Percentiles rank a stretch among this genome's conserved stretches.
Evolutionary conservation across 2,329 filamentous ascomycete species (phyloP).

Genomic region (Ophiostoma australiae): DNA sequence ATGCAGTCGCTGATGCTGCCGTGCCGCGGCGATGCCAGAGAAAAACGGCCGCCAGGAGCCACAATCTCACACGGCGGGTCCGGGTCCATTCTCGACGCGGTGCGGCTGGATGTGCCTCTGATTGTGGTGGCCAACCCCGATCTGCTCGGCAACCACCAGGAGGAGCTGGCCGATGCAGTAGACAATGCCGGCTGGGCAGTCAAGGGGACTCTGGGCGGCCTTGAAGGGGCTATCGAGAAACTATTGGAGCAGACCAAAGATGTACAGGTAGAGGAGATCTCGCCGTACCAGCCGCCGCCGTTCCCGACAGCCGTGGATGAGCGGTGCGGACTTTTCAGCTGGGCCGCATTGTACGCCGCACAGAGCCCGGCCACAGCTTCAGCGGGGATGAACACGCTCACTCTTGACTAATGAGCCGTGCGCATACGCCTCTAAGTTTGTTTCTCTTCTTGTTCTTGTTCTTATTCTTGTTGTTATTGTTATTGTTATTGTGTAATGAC

Average conservation of each 20-base stretch:
- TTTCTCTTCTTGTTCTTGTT: neutral
- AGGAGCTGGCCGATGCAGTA: slow-evolving; percentile 75
- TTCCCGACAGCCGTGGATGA: slow-evolving; percentile 33
- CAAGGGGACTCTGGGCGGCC: slow-evolving; percentile 60
- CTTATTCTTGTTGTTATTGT: neutral
- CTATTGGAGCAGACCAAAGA: slow-evolving; percentile 24
- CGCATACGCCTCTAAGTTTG: neutral
- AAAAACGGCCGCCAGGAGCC: slow-evolving; percentile 54
- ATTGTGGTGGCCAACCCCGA: slow-evolving; percentile 82
- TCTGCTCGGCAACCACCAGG: slow-evolving; percentile 86
- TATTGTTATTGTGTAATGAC: neutral
- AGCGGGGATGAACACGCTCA: slow-evolving; percentile 15
- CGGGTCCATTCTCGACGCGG: slow-evolving; percentile 79
- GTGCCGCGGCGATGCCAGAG: slow-evolving; percentile 41
- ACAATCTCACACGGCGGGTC: slow-evolving; percentile 90
- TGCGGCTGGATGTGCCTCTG: slow-evolving; percentile 68
- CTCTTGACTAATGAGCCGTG: slow-evolving; percentile 21
- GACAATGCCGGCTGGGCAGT: slow-evolving; percentile 70
- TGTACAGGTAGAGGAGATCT: slow-evolving; percentile 28
- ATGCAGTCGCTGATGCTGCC: slow-evolving; percentile 55
- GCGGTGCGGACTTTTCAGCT: slow-evolving; percentile 35
- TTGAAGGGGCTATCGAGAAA: slow-evolving; percentile 30
- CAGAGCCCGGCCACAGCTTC: neutral
- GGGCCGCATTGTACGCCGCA: slow-evolving; percentile 28
- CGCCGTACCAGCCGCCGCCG: slow-evolving; percentile 29